phyloP scores from a whole-genome alignment of 495 filamentous ascomycete species.

The Massariosphaeria phaeospora region DNA sequence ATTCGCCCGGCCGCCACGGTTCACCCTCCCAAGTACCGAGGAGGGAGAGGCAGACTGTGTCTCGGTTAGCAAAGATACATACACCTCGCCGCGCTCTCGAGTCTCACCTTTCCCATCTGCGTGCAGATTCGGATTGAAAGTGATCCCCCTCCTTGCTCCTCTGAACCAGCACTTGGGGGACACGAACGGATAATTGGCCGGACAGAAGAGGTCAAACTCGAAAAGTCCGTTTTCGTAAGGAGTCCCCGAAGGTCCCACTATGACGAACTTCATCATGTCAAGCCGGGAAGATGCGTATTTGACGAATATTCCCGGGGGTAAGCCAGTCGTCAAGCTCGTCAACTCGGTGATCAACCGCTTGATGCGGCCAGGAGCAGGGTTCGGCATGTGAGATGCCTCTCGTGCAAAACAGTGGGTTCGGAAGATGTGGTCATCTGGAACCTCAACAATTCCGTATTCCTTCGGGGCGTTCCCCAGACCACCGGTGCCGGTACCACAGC shows the following conservation, averaged over 20 bases:
- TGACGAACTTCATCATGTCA: conserved; percentile 56
- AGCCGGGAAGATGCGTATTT: conserved; percentile 49
- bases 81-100: too few relatives aligned
- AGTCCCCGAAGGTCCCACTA: conserved; percentile 52
- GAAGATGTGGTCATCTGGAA: conserved; percentile 4
- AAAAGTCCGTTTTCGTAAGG: conserved; percentile 61
- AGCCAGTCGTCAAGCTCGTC: conserved; percentile 46
- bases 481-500: not conserved
- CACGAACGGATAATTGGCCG: conserved; percentile 44
- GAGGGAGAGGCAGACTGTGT: conserved; percentile 54
- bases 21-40: conserved; percentile 56
- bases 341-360: conserved; percentile 51
- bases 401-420: not conserved
- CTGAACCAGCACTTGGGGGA: conserved; percentile 51
- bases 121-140: conserved; percentile 61
- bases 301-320: conserved; percentile 58
- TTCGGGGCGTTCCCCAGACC: not conserved
- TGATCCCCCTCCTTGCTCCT: conserved; percentile 46
- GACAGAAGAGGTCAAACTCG: conserved; percentile 55
- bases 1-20: conserved; percentile 50
- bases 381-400: conserved; percentile 4
- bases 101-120: conserved; percentile 44
- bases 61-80: not conserved
- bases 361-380: conserved; percentile 42
- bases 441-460: conserved; percentile 6